These are phyloP conservation scores for Phytophthora foliorum DNA, from an alignment of 352 stramenopile species.

Conservation along the genomic window DNA sequence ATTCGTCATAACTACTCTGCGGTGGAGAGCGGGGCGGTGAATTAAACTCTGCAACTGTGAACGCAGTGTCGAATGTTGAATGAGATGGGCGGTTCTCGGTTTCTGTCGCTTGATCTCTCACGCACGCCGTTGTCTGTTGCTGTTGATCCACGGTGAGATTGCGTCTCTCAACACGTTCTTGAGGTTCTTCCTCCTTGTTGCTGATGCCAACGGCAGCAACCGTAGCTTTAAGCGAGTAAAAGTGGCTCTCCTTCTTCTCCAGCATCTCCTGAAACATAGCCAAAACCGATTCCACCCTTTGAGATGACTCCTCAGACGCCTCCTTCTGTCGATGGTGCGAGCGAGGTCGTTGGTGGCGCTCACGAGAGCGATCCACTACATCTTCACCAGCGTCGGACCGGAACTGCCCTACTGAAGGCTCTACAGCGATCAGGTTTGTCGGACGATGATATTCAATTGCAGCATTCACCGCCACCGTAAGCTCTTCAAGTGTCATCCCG, in stretches of 20 bases:
- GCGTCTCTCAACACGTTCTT: neutral
- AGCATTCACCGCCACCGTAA: conserved; percentile 62
- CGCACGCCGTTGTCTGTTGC: conserved; percentile 24
- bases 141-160: conserved; percentile 15
- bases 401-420: neutral
- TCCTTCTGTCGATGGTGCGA: conserved; percentile 1
- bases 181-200: neutral
- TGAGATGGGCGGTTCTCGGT: conserved; percentile 11
- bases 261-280: conserved; percentile 37
- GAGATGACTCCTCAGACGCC: neutral
- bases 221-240: conserved; percentile 22
- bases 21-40: neutral
- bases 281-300: conserved; percentile 9
- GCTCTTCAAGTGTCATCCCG: conserved; percentile 58
- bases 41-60: conserved; percentile 2
- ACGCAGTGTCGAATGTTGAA: neutral
- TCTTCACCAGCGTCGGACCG: neutral
- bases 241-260: conserved; percentile 35
- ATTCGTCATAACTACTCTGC: neutral
- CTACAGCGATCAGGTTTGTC: neutral
- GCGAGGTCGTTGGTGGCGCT: neutral
- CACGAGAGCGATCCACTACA: neutral
- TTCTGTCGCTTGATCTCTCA: conserved; percentile 35
- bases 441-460: conserved; percentile 61
- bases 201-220: neutral